These are phyloP conservation scores for Gypsophila paniculata DNA, from an alignment of 179 eudicot genomes.

Conservation along the genomic window DNA sequence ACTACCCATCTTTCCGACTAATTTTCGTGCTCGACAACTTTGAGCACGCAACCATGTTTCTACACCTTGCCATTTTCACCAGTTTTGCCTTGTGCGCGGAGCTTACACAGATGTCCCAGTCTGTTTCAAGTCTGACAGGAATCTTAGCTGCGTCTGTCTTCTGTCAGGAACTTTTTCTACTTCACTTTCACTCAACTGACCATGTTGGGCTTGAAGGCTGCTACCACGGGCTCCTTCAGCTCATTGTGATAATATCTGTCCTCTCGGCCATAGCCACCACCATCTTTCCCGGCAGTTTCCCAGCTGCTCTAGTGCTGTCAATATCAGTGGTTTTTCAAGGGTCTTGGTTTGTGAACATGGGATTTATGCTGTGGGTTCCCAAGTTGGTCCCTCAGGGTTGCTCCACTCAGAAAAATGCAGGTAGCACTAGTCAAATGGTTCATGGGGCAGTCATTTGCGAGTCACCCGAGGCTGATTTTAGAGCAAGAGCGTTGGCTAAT, in stretches of 20 bases:
- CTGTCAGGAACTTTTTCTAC: conserved; percentile 69
- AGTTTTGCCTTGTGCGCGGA: conserved; percentile 54
- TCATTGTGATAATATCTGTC: conserved; percentile 56
- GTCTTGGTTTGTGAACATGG: conserved; percentile 81
- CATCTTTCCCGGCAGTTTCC: conserved; percentile 47
- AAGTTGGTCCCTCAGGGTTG: conserved; percentile 66
- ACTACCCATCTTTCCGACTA: conserved; percentile 41
- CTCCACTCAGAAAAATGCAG: conserved; percentile 20
- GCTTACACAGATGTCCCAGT: conserved; percentile 32
- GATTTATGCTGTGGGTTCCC: conserved; percentile 71
- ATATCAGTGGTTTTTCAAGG: conserved; percentile 74
- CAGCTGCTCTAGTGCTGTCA: conserved; percentile 51
- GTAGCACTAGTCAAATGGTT: conserved; percentile 17
- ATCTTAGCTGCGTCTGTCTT: conserved; percentile 67
- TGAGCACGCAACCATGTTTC: conserved; percentile 87
- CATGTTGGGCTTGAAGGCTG: conserved; percentile 90
- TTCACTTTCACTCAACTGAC: conserved; percentile 79
- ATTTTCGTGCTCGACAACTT: conserved; percentile 55
- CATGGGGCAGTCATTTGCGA: conserved; percentile 57
- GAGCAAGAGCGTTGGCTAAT: conserved; percentile 78
- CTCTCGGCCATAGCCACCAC: conserved; percentile 39
- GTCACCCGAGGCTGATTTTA: conserved; percentile 47
- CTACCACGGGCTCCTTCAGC: conserved; percentile 75
- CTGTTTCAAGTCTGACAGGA: conserved; percentile 42
- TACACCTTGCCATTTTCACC: conserved; percentile 62